phyloP scores from a whole-genome alignment of 164 flowering plant genomes.

The Liriodendron chinense region DNA sequence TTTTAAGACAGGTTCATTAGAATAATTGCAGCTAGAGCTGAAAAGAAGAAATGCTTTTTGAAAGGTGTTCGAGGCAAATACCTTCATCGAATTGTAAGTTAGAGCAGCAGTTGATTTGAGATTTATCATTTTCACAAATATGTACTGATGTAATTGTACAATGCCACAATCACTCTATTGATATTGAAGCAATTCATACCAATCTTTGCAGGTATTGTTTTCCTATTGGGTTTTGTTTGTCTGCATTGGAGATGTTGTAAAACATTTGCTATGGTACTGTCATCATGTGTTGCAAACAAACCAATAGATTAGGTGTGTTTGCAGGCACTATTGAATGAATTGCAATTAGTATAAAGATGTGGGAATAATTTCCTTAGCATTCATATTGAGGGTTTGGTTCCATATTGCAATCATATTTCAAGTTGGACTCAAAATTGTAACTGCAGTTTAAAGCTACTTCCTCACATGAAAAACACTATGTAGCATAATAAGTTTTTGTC shows the following conservation, averaged over 20 bases:
- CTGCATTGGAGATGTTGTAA: background rate
- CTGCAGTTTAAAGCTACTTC: no score
- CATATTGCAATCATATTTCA: no score
- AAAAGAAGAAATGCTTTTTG: background rate
- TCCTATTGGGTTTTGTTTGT: background rate
- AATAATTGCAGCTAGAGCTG: background rate
- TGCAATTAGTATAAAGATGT: background rate
- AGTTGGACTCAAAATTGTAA: no score
- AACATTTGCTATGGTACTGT: background rate
- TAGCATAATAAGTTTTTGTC: no score
- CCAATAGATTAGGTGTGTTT: background rate
- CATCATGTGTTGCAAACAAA: background rate
- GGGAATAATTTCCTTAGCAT: no score
- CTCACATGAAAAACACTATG: no score
- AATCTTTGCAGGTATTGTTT: background rate
- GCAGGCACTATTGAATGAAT: background rate
- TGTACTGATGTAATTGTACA: background rate
- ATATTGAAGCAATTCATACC: background rate
- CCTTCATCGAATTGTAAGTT: background rate
- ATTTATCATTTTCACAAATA: background rate
- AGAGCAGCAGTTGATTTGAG: background rate
- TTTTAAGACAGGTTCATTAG: background rate
- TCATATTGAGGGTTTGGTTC: no score
- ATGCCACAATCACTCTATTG: background rate
- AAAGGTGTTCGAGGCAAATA: background rate